Evolutionary conservation across 257 asterid species (phyloP), one percentile per base, ranked within the genome.

Genomic region (Lantana camara): DNA sequence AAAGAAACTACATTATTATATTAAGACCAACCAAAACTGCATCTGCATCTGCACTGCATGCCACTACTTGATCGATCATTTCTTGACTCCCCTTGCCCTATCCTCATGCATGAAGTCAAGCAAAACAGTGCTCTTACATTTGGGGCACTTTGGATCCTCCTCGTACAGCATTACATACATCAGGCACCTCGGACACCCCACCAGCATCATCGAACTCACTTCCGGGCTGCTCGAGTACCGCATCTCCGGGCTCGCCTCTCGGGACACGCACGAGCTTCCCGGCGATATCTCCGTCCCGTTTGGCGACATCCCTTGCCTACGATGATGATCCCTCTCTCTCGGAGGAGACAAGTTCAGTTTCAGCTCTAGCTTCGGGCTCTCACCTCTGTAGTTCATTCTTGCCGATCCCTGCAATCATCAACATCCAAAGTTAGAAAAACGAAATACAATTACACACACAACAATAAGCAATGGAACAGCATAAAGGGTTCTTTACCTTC

Each of bases 81-180:
- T 71, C 64, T 67, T 77, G 50, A 51, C 13, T 22, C 57, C 71
- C 63, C 57, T 66, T 50, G 67, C 50, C 60, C 68, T 69, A 38
- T 84, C 70, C 53, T 79, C 78, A 27, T 68, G 77, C 69, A 79
- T 42, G 49, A 85, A 73, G 67, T 85, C 82, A 52, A 85, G 86
- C 78, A 85, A 75, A 15, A 75, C 92, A 47, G 83, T 77, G 69
- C 80, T 82, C 74, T 81, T 75, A 73, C 87, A 78, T 54, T 78
- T 75, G 41, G 84, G 87, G 50, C 87, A 81, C 72, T 73, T 81
- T 3, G 79, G 84, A 37, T 75, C 80, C 38, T 67, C 49, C 66
- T 66, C 82, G 49, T 60, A 51, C 37, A 73, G 57, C 77, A 79
- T 76, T 42, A 76, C 77, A 69, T 79, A 79, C 84, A 79, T 75